These are phyloP conservation scores for Claviceps maximensis DNA, from an alignment of 2,329 filamentous ascomycete species.

Conservation along the genomic window DNA sequence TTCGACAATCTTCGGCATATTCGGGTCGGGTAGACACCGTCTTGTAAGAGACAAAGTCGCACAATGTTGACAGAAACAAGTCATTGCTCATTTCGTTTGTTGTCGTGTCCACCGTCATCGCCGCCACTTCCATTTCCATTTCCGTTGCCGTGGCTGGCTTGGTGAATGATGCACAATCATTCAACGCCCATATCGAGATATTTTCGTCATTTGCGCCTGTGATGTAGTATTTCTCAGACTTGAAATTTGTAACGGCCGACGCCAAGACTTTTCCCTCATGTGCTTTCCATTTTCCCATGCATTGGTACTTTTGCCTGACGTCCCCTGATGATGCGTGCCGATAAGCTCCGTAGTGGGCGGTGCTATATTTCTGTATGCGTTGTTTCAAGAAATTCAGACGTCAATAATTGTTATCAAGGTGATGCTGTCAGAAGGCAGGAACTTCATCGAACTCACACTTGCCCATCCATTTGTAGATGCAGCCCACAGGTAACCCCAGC, in stretches of 20 bases:
- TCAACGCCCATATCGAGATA: conserved; percentile 76
- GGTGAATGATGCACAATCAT: conserved; percentile 18
- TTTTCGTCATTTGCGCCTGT: conserved; percentile 89
- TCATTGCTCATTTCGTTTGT: conserved; percentile 30
- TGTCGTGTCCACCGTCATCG: too few relatives aligned
- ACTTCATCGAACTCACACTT: conserved; percentile 45
- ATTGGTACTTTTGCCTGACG: conserved; percentile 70
- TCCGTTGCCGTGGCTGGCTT: conserved; percentile 19
- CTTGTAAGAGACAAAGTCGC: conserved; percentile 81
- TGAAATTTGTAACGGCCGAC: conserved; percentile 60
- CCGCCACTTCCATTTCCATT: background rate
- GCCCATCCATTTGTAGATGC: conserved; percentile 81
- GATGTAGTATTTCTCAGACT: conserved; percentile 70
- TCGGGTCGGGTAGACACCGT: conserved; percentile 80
- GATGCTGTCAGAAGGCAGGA: background rate
- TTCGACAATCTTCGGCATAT: conserved; percentile 81
- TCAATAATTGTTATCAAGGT: background rate
- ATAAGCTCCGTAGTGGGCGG: conserved; percentile 48
- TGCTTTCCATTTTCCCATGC: conserved; percentile 64
- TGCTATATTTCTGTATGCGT: conserved; percentile 47
- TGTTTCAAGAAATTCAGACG: too few relatives aligned
- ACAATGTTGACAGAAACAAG: conserved; percentile 56
- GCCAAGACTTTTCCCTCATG: conserved; percentile 80
- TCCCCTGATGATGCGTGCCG: conserved; percentile 32
- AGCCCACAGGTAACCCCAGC: conserved; percentile 74